These are phyloP conservation scores for Pythium phragmiticola DNA, from an alignment of 352 stramenopile genomes.

Conservation along the genomic window DNA sequence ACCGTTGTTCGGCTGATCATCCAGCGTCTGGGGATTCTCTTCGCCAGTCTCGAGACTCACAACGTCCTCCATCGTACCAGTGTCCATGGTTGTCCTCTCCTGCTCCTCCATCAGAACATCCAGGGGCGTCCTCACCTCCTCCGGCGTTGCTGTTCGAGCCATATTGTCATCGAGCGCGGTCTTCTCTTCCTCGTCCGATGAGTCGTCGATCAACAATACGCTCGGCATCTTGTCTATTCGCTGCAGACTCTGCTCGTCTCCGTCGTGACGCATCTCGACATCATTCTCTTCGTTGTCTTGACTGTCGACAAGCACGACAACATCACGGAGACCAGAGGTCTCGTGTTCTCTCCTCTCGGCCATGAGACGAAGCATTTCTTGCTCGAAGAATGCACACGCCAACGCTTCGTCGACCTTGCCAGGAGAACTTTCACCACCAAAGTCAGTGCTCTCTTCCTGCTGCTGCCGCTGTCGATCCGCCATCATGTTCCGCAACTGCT, in stretches of 20 bases:
- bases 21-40: no score
- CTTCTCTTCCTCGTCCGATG: constrained; percentile 13
- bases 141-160: no score
- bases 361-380: constrained; percentile 20
- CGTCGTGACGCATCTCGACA: neutral
- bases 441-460: neutral
- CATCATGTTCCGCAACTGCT: neutral
- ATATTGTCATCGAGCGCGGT: neutral
- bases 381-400: constrained; percentile 26
- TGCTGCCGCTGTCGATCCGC: neutral
- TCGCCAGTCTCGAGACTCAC: neutral
- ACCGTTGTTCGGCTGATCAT: no score
- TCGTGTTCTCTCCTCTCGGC: neutral
- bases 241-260: neutral
- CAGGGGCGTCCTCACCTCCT: no score
- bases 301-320: constrained; percentile 21
- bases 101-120: neutral
- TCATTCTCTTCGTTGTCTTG: constrained; percentile 4
- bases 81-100: neutral
- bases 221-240: neutral
- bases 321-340: neutral
- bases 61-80: neutral
- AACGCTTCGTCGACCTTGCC: constrained; percentile 4
- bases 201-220: constrained; percentile 15
- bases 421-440: neutral